Evolutionary conservation across 768 basidiomycete genomes (phyloP), one percentile per base, ranked within the genome.

Genomic region (Suillus lakei): DNA sequence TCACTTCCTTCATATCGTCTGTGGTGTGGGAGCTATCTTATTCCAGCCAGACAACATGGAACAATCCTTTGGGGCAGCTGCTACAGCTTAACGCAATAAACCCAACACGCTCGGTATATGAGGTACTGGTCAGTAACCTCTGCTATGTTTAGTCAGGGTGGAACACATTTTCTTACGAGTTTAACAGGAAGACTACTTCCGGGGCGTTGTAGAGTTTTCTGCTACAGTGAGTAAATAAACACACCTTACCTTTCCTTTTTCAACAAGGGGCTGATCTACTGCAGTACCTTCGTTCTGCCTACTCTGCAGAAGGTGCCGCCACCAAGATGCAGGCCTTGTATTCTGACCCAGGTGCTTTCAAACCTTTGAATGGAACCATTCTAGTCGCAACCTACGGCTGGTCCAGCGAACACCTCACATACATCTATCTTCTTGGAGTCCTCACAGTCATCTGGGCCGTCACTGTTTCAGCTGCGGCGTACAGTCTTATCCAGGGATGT

Each of bases 271-370:
- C 13, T 48, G 2, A 48, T 18, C 43, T 26, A 3, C 26, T 30
- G 62, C n/a, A 63, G 62, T 63, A 55, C 39, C 62, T 63, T 54
- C 62, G 62, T 16, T 63, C 62, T 28, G 62, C 51, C 16, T 63
- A 54, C 23, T 56, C 53, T n/a, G 62, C 62, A 12, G 26, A 56
- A 38, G 62, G 53, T 16, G 36, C 50, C 7, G 43, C 43, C 51
- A 56, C 34, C 26, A 32, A 39, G 15, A 41, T 38, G 23, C 21
- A 5, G 15, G 48, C 23, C 48, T 48, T 48, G 23, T 48, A 48
- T 5, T 48, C 23, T 10, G 23, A 48, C 23, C 23, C 26, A 15
- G 26, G 23, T 48, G 48, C 48, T 26, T 48, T 48, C 48, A 48
- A 48, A 48, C 3, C 13, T 23, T 13, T 63, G 36, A 63, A 36